Conservation (phyloP, 331 rosid genomes). For the Malus hybrid region DNA sequence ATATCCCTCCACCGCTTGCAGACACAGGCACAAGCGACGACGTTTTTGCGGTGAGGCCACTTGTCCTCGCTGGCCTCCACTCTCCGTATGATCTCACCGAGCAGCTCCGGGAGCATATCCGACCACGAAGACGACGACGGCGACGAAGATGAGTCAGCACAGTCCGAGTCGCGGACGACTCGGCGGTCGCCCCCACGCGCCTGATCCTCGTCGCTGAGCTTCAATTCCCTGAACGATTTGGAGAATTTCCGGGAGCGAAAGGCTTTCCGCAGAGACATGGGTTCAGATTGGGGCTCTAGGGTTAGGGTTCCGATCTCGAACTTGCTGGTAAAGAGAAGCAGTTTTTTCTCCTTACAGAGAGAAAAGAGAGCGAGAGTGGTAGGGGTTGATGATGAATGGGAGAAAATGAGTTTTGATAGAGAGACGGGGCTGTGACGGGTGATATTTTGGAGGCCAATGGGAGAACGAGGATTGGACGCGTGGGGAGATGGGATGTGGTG, state of each 20-base stretch:
- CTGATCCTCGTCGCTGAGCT: constrained; percentile 11
- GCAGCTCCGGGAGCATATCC: constrained; percentile 76
- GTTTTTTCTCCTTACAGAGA: neutral
- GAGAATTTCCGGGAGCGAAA: constrained; percentile 70
- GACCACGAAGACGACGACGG: constrained; percentile 45
- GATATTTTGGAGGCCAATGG: neutral
- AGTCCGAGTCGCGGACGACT: constrained; percentile 1
- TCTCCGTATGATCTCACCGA: constrained; percentile 65
- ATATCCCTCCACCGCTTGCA: constrained; percentile 91
- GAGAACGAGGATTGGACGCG: neutral
- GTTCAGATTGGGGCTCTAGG: neutral
- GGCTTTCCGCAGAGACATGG: constrained; percentile 60
- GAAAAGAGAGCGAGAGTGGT: constrained; percentile 11
- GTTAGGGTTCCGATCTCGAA: constrained; percentile 5
- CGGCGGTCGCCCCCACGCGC: neutral
- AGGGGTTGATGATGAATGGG: constrained; percentile 1
- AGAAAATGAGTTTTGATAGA: constrained; percentile 8
- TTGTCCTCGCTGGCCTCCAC: constrained; percentile 64
- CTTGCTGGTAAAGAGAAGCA: neutral
- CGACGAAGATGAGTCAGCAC: constrained; percentile 3
- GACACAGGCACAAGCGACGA: constrained; percentile 84
- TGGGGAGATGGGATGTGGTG: neutral
- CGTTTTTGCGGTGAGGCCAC: constrained; percentile 79
- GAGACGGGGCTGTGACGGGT: neutral
- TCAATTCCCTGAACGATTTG: constrained; percentile 47